These are phyloP conservation scores for Cynara cardunculus DNA, from an alignment of 129 eudicot genomes.

Conservation along the genomic window DNA sequence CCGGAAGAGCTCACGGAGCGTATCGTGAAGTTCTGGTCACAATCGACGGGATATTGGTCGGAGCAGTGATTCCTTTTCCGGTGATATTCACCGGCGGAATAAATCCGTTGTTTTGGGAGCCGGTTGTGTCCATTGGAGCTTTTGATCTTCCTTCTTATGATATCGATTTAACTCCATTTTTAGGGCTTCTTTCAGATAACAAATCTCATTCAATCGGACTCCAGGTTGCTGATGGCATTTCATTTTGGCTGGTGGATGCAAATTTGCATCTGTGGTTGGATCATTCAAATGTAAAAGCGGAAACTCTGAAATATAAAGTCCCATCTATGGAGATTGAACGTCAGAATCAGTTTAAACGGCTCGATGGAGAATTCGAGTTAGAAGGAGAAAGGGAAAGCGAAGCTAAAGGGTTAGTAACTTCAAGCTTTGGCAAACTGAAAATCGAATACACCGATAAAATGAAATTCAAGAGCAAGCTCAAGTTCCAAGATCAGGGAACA, in stretches of 20 bases:
- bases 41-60: constrained; percentile 61
- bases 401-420: constrained; percentile 47
- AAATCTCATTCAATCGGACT: constrained; percentile 48
- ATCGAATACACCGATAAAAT: constrained; percentile 18
- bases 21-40: constrained; percentile 64
- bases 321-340: constrained; percentile 30
- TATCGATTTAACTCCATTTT: constrained; percentile 57
- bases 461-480: constrained; percentile 48
- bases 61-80: constrained; percentile 63
- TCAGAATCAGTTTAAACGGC: constrained; percentile 3
- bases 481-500: constrained; percentile 31
- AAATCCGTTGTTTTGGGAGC: constrained; percentile 80
- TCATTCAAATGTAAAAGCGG: constrained; percentile 31
- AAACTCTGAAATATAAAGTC: constrained; percentile 6
- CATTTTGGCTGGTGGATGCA: constrained; percentile 75
- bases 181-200: constrained; percentile 55
- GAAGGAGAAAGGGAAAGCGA: constrained; percentile 38
- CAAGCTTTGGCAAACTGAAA: constrained; percentile 46
- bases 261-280: constrained; percentile 80
- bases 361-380: constrained; percentile 57
- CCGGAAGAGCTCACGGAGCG: constrained; percentile 55
- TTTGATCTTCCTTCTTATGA: constrained; percentile 73
- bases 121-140: constrained; percentile 72
- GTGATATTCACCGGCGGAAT: constrained; percentile 72
- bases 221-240: constrained; percentile 47